Conservation (phyloP, 331 rosid species). For the Malus hybrid region DNA sequence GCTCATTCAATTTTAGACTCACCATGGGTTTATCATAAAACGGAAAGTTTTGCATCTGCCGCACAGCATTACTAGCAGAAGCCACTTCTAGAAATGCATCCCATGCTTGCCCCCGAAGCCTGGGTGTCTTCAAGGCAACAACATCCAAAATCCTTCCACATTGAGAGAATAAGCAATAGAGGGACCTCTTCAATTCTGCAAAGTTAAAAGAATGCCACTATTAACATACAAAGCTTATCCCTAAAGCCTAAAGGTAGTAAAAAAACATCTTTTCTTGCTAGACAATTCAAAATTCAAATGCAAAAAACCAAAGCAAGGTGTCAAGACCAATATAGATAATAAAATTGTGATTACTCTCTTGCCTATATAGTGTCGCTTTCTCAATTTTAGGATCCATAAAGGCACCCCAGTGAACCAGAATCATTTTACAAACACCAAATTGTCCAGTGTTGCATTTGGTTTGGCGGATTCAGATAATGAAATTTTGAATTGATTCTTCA, state of each 20-base stretch:
- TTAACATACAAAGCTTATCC: not conserved
- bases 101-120: slow-evolving; percentile 98
- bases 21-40: slow-evolving; percentile 98
- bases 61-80: slow-evolving; percentile 96
- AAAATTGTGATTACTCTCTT: not conserved
- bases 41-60: slow-evolving; percentile 97
- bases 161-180: slow-evolving; percentile 89
- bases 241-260: not conserved
- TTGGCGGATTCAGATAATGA: not conserved
- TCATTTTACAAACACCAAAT: not conserved
- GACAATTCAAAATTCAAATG: not conserved
- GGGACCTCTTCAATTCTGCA: slow-evolving; percentile 86
- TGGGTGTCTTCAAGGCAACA: slow-evolving; percentile 84
- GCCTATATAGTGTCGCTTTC: not conserved
- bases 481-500: not conserved
- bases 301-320: not conserved
- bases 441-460: not conserved
- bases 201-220: not conserved
- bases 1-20: slow-evolving; percentile 11
- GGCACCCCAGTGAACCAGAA: not conserved
- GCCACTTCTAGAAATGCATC: slow-evolving; percentile 89
- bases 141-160: slow-evolving; percentile 91
- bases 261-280: not conserved
- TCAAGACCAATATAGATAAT: not conserved
- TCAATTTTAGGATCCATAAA: not conserved